These are phyloP conservation scores for Macrolepiota fuliginosa DNA, from an alignment of 768 basidiomycete species.

Conservation along the genomic window DNA sequence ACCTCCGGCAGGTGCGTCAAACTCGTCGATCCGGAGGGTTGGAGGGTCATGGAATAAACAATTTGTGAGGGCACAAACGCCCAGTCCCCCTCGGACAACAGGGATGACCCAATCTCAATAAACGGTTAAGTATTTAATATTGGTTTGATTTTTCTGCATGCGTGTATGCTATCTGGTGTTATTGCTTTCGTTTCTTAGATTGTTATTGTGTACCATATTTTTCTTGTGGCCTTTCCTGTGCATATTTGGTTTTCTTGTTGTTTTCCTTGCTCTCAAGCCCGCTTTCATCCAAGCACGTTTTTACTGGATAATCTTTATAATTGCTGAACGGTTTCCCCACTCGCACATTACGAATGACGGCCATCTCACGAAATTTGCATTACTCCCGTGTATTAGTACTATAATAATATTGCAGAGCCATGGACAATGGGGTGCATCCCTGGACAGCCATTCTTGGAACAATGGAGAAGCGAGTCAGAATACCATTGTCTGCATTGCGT, in stretches of 20 bases:
- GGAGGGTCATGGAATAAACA: constrained; percentile 47
- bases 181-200: constrained; percentile 17
- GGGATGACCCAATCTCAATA: constrained; percentile 19
- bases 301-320: background rate
- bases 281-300: background rate
- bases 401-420: background rate
- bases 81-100: constrained; percentile 22
- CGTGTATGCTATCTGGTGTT: constrained; percentile 19
- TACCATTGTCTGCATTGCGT: background rate
- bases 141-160: background rate
- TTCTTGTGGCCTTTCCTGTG: background rate
- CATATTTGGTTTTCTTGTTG: background rate
- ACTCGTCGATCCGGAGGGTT: constrained; percentile 51
- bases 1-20: constrained; percentile 53
- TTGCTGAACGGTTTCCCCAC: background rate
- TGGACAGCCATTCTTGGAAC: background rate
- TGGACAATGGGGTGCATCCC: background rate
- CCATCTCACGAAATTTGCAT: background rate
- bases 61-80: constrained; percentile 22
- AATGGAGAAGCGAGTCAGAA: background rate
- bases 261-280: background rate
- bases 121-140: constrained; percentile 17
- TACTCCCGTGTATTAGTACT: background rate
- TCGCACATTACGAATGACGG: background rate
- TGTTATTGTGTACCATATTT: constrained; percentile 9